Percentiles rank a stretch among this genome's conserved stretches.
These are phyloP conservation scores for Paramecium caudatum DNA, from an alignment of 73 alveolate genomes.

Conservation along the genomic window DNA sequence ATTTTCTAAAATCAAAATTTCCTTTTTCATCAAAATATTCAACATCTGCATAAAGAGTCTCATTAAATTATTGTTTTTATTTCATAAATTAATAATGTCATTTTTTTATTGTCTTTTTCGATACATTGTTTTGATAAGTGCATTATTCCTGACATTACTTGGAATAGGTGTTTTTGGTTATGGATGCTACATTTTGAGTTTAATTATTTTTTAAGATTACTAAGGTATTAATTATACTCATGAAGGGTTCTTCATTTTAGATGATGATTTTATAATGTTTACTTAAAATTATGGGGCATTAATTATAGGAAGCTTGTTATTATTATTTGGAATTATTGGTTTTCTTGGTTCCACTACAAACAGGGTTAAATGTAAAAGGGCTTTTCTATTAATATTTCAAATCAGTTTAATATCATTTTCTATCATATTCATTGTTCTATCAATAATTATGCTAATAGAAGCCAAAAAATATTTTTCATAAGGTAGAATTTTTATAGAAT, in stretches of 20 bases:
- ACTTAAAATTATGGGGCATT: conserved; percentile 7
- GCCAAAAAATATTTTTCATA: background rate
- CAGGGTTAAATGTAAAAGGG: background rate
- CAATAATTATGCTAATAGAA: background rate
- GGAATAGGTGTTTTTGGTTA: background rate
- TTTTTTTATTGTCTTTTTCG: background rate
- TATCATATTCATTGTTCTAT: background rate
- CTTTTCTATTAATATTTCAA: background rate
- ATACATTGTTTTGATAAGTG: background rate
- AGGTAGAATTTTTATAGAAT: conserved; percentile 5
- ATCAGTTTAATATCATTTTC: background rate
- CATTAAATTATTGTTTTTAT: conserved; percentile 3
- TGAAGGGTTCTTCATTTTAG: background rate
- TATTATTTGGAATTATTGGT: background rate
- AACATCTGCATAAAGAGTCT: conserved; percentile 66
- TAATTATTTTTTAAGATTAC: background rate
- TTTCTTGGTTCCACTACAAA: background rate
- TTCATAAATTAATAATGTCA: background rate
- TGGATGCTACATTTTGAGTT: background rate
- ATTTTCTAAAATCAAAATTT: conserved; percentile 51
- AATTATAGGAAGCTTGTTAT: background rate
- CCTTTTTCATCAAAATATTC: conserved; percentile 61
- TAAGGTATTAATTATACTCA: background rate
- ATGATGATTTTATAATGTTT: background rate
- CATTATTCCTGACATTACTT: background rate